Base-by-base conservation (phyloP, 2,329 filamentous ascomycete genomes). In the Penicillium sp. region DNA sequence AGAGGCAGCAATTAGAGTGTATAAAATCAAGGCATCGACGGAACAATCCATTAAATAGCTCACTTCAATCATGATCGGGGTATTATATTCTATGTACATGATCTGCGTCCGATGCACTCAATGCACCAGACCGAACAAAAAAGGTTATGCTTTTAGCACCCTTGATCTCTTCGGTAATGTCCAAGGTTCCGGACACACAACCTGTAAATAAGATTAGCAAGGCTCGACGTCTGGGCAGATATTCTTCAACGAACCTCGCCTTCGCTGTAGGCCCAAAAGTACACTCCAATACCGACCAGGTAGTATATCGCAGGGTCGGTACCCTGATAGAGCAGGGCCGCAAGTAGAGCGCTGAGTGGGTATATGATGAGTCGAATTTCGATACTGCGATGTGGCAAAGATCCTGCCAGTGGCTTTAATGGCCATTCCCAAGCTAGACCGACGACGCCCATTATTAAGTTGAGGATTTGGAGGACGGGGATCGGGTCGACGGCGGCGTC, bases 261-360 rank as follows among this genome's bases (percentile, higher is more conserved):
- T 74, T 99, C 92, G 65, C 88, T 94, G 66, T 95, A 97, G 1
- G 90, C 94, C 92, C 92, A 96, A 65, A 97, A 96, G 73, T 97
- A 99, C 13, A 94, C 86, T 7, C 77, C 79, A 76, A 95, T 86
- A 18, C 87, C 92, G 56, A 96, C 82, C 24, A 95, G 70, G 70
- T 97, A 96, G 76, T 97, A 99, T 46, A 97, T 76, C 4, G 90
- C 94, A 2, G 92, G 81, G 69, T 99, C 95, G 25, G 92, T 96
- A 52, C 85, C 89, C 72, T 97, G 94, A 71, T 99, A 99, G 57
- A 96, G 77, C 57, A 99, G 79, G 25, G 87, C 79, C 5, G 89
- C 85, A 18, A 86, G 78, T 38, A 97, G 78, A 8, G 88, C 84
- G 40, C 85, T 85, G 55, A 97, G 75, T 3, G 94, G 94, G 50